Evolutionary conservation across 2,329 filamentous ascomycete genomes (phyloP).

Genomic region (Periconia sp.): DNA sequence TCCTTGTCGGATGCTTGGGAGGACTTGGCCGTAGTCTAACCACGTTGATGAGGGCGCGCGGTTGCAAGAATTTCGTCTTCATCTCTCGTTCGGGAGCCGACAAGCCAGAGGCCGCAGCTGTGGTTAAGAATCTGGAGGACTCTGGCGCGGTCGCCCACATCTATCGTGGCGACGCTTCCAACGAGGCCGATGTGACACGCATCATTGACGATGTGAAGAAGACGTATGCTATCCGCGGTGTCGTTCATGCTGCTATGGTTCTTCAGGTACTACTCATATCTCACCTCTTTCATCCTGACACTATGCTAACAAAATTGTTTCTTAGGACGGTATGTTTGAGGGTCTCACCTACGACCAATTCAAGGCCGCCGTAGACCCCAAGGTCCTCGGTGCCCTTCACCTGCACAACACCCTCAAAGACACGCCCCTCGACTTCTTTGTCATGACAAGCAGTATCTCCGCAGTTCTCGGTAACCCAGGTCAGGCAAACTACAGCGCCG

Average conservation of each 20-base stretch:
- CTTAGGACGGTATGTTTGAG: conserved; percentile 2
- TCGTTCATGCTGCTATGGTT: conserved; percentile 9
- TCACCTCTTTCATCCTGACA: no score
- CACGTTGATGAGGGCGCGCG: conserved; percentile 14
- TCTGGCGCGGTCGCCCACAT: conserved; percentile 1
- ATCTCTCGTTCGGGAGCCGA: conserved; percentile 4
- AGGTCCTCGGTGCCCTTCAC: conserved; percentile 22
- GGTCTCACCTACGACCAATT: neutral
- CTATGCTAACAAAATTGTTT: no score
- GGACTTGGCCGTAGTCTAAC: conserved; percentile 11
- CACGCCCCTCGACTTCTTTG: no score
- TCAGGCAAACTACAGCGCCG: neutral
- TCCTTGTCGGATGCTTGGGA: conserved; percentile 13
- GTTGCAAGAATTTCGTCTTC: conserved; percentile 10
- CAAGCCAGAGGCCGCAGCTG: neutral
- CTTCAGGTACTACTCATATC: neutral
- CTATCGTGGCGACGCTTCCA: conserved; percentile 2
- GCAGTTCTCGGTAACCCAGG: no score
- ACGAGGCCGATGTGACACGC: neutral
- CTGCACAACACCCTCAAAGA: conserved; percentile 13
- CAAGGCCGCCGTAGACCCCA: conserved; percentile 10
- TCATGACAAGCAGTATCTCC: no score
- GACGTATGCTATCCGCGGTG: neutral
- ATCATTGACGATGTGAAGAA: neutral
- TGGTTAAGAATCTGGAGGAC: neutral